phyloP scores from a whole-genome alignment of 169 alveolate genomes.

The Miamiensis avidus region DNA sequence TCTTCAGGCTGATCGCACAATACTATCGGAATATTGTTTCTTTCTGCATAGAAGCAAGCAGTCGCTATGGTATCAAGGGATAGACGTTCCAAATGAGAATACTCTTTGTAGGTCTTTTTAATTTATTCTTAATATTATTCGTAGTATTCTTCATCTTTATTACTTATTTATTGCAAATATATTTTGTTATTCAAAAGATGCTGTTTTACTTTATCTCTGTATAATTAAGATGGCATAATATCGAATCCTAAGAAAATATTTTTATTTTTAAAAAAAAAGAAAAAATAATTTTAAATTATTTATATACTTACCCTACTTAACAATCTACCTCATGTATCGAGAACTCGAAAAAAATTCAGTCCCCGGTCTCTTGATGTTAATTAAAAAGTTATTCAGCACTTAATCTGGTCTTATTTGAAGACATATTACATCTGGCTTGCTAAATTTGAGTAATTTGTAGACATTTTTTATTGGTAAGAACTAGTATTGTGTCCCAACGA shows the following conservation, averaged over 20 bases:
- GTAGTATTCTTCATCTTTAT: conserved; percentile 9
- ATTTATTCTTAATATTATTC: conserved; percentile 21
- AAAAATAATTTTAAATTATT: neutral
- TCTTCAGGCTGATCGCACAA: conserved; percentile 30
- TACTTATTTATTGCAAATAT: neutral
- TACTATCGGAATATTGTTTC: conserved; percentile 31
- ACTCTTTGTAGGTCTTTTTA: conserved; percentile 24
- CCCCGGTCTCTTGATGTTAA: conserved; percentile 4
- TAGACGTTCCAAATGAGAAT: conserved; percentile 19
- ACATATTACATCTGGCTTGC: conserved; percentile 33
- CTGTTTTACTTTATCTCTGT: neutral
- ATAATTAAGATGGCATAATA: conserved; percentile 26
- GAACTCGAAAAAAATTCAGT: conserved; percentile 25
- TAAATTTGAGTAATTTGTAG: conserved; percentile 27
- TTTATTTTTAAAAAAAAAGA: neutral
- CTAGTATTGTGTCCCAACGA: conserved; percentile 40
- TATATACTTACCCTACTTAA: conserved; percentile 17
- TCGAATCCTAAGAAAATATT: conserved; percentile 16
- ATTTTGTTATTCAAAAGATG: conserved; percentile 9
- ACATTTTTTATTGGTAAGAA: conserved; percentile 36
- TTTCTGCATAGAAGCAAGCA: conserved; percentile 39
- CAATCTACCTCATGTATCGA: conserved; percentile 4
- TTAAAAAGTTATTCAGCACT: conserved; percentile 23
- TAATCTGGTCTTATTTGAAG: conserved; percentile 46
- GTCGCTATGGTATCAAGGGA: conserved; percentile 30